These are phyloP conservation scores for Candida quercuum DNA, from an alignment of 805 yeast genomes.

Conservation along the genomic window DNA sequence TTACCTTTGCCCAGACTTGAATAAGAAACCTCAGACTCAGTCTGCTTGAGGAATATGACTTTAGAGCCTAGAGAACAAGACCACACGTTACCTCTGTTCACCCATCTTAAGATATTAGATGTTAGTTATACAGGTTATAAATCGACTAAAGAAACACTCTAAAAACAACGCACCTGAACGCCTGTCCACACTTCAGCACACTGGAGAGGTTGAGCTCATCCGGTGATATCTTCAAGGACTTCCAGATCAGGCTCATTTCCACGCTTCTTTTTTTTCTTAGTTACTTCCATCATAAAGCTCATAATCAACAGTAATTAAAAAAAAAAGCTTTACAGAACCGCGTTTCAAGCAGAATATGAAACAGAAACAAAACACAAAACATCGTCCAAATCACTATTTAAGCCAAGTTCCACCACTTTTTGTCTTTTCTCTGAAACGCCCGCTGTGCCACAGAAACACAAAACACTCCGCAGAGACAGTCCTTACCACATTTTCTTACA, in stretches of 20 bases:
- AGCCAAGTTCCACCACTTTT: neutral
- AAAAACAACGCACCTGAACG: constrained; percentile 41
- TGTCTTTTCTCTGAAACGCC: neutral
- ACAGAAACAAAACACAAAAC: neutral
- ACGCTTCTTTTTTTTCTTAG: too few relatives aligned
- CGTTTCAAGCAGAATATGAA: too few relatives aligned
- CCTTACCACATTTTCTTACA: too few relatives aligned
- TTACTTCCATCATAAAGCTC: too few relatives aligned
- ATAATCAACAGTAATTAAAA: too few relatives aligned
- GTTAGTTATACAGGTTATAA: too few relatives aligned
- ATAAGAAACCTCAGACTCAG: constrained; percentile 45
- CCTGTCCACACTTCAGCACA: constrained; percentile 80
- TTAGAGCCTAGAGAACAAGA: constrained; percentile 55
- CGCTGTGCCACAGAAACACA: neutral
- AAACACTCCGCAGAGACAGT: too few relatives aligned
- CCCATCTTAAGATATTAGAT: constrained; percentile 46
- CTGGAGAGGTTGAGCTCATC: constrained; percentile 54
- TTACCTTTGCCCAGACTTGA: constrained; percentile 31
- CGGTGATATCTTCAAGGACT: constrained; percentile 9
- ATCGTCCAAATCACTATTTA: neutral
- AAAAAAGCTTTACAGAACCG: too few relatives aligned
- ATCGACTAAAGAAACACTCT: too few relatives aligned
- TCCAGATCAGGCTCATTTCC: constrained; percentile 14
- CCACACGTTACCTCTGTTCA: constrained; percentile 57
- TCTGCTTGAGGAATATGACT: constrained; percentile 64